Conservation (phyloP, 2,329 filamentous ascomycete species). For the Fusarium sp. region DNA sequence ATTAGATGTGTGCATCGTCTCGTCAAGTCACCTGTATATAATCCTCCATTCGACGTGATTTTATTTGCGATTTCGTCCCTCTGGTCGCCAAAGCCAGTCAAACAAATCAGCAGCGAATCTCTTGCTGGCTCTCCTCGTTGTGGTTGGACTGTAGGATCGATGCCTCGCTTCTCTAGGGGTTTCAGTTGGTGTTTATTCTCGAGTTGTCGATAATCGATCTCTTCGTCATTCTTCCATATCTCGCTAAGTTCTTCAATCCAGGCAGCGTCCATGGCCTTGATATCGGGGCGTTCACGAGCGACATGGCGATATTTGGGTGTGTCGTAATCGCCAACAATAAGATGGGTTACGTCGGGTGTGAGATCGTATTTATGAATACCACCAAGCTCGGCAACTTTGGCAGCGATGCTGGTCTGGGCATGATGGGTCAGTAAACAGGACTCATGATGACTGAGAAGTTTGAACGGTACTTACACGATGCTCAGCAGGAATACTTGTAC, state of each 20-base stretch:
- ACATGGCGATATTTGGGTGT: constrained; percentile 97
- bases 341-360: constrained; percentile 94
- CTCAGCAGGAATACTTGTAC: constrained; percentile 85
- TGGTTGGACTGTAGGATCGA: constrained; percentile 48
- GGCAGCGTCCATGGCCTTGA: constrained; percentile 82
- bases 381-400: constrained; percentile 82
- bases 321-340: constrained; percentile 88
- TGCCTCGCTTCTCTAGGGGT: constrained; percentile 68
- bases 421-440: neutral
- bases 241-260: constrained; percentile 87
- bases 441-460: constrained; percentile 6
- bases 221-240: constrained; percentile 84
- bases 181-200: constrained; percentile 75
- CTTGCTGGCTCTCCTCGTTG: constrained; percentile 46
- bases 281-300: constrained; percentile 86
- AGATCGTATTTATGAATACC: constrained; percentile 90
- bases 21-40: constrained; percentile 88
- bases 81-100: constrained; percentile 71
- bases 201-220: constrained; percentile 76
- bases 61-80: constrained; percentile 77
- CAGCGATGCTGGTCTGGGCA: constrained; percentile 65
- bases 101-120: constrained; percentile 62
- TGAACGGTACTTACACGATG: constrained; percentile 70
- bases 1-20: constrained; percentile 89
- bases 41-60: constrained; percentile 78